A percentile compares a stretch with the other conserved stretches of the same genome.
phyloP scores from a whole-genome alignment of 2,329 filamentous ascomycete genomes.

The Plenodomus lindquistii region DNA sequence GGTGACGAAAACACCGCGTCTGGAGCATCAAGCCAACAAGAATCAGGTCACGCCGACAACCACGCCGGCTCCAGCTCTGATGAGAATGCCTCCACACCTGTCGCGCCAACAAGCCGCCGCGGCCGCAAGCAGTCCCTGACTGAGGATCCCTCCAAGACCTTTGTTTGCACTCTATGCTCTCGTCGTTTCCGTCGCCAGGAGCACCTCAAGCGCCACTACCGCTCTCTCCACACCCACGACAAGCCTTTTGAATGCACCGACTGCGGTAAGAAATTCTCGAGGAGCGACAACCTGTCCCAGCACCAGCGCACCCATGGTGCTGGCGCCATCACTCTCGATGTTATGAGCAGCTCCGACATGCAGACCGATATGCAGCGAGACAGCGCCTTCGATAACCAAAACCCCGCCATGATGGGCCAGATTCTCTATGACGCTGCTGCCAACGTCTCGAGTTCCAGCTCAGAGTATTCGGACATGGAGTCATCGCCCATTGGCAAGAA shows the following conservation, averaged over 20 bases:
- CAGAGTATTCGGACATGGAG: slow-evolving; percentile 45
- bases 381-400: slow-evolving; percentile 39
- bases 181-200: slow-evolving; percentile 97
- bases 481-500: slow-evolving; percentile 59
- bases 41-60: slow-evolving; percentile 48
- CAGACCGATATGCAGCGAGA: slow-evolving; percentile 52
- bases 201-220: slow-evolving; percentile 97
- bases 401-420: slow-evolving; percentile 43
- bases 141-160: slow-evolving; percentile 97
- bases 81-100: slow-evolving; percentile 36
- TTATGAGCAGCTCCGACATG: slow-evolving; percentile 72
- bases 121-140: slow-evolving; percentile 98
- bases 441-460: slow-evolving; percentile 41
- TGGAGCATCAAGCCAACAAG: slow-evolving; percentile 43
- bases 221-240: slow-evolving; percentile 96
- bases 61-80: slow-evolving; percentile 52
- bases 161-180: slow-evolving; percentile 94
- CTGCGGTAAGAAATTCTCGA: slow-evolving; percentile 98
- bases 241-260: slow-evolving; percentile 98
- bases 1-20: slow-evolving; percentile 40
- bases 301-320: slow-evolving; percentile 92
- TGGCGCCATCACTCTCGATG: slow-evolving; percentile 87
- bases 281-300: slow-evolving; percentile 95
- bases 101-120: slow-evolving; percentile 73
- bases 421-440: slow-evolving; percentile 46